Percentiles rank a stretch among this genome's conserved stretches.
phyloP scores from a whole-genome alignment of 495 filamentous ascomycete genomes.

The Hypomontagnella monticulosa region DNA sequence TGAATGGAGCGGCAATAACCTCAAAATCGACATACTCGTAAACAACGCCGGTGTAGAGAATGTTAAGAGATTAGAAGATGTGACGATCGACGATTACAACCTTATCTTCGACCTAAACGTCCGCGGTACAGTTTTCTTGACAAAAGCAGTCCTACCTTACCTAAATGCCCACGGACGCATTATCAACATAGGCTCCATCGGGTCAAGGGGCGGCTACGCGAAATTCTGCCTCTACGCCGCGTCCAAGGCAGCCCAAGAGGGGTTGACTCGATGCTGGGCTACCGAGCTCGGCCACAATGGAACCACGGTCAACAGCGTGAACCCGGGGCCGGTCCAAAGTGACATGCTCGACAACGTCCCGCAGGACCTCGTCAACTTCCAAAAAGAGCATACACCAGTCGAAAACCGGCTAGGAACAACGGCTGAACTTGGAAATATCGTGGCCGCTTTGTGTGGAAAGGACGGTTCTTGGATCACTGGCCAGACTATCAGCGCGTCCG shows the following conservation, averaged over 20 bases:
- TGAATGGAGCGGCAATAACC: slow-evolving; percentile 19
- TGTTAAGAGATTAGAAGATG: slow-evolving; percentile 59
- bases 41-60: slow-evolving; percentile 65
- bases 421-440: slow-evolving; percentile 67
- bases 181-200: slow-evolving; percentile 65
- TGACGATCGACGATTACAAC: slow-evolving; percentile 69
- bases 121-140: slow-evolving; percentile 70
- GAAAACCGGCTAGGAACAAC: slow-evolving; percentile 65
- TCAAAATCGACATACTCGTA: slow-evolving; percentile 70
- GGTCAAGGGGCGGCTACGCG: slow-evolving; percentile 51
- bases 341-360: slow-evolving; percentile 66
- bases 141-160: slow-evolving; percentile 64
- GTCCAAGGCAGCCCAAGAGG: slow-evolving; percentile 75
- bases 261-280: slow-evolving; percentile 69
- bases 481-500: slow-evolving; percentile 67
- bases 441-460: slow-evolving; percentile 61
- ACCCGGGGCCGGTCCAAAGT: slow-evolving; percentile 70
- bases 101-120: slow-evolving; percentile 65
- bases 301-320: slow-evolving; percentile 70
- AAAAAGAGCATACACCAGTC: slow-evolving; percentile 60
- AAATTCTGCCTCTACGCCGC: slow-evolving; percentile 60
- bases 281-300: slow-evolving; percentile 69
- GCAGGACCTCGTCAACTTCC: slow-evolving; percentile 62
- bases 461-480: slow-evolving; percentile 69
- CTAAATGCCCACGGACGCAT: slow-evolving; percentile 59